phyloP scores from a whole-genome alignment of 306 rosid genomes.

The Luffa aegyptiaca region DNA sequence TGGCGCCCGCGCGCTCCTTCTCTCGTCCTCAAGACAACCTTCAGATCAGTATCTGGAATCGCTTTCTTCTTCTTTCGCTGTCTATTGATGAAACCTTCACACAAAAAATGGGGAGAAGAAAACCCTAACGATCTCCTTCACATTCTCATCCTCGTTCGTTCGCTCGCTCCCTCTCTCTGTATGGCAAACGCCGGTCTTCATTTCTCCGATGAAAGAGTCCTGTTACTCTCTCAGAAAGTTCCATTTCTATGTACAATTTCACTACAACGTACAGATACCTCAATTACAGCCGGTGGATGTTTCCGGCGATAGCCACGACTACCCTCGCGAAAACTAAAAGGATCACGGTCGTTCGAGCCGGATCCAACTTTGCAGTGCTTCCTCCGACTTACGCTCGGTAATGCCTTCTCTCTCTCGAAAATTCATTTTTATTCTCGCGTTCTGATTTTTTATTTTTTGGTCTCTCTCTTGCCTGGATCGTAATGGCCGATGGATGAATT shows the following conservation, averaged over 20 bases:
- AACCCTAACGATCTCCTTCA: too few species aligned
- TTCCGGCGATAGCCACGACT: not conserved
- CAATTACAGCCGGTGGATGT: not conserved
- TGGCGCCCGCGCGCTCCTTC: not conserved
- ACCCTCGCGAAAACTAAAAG: not conserved
- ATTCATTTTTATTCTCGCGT: not conserved
- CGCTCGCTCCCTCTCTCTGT: not conserved
- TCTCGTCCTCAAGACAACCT: not conserved
- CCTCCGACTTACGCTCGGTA: not conserved
- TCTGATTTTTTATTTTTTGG: not conserved
- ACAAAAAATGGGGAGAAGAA: too few species aligned
- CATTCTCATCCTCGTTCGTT: too few species aligned
- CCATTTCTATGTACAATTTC: not conserved
- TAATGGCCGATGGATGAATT: not conserved
- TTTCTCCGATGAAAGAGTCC: not conserved
- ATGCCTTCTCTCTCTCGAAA: not conserved
- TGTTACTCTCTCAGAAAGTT: not conserved
- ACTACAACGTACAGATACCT: not conserved
- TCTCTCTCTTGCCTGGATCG: not conserved
- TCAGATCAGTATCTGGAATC: not conserved
- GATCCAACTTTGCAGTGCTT: not conserved
- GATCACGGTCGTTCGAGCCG: not conserved
- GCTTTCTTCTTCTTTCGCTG: not conserved
- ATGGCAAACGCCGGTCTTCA: not conserved
- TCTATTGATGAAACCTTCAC: not conserved